Percentiles rank a stretch among this genome's conserved stretches.
These are phyloP conservation scores for Aaosphaeria pasadenensis DNA, from an alignment of 2,329 filamentous ascomycete species.

Conservation along the genomic window DNA sequence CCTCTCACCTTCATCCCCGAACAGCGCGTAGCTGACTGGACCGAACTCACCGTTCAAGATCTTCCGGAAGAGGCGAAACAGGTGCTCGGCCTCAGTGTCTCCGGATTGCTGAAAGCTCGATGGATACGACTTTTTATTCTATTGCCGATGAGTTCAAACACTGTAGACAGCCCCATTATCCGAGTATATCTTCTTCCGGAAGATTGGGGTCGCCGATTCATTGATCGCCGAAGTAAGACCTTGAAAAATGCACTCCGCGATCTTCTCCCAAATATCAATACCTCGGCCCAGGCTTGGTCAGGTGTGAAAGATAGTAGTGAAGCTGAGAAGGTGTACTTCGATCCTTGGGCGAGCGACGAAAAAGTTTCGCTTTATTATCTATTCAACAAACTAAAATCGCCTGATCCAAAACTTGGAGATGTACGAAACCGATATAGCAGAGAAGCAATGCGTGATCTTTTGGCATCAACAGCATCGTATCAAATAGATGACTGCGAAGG, in stretches of 20 bases:
- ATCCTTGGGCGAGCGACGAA: conserved; percentile 41
- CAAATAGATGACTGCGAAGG: conserved; percentile 34
- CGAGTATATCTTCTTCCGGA: conserved; percentile 65
- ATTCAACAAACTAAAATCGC: conserved; percentile 72
- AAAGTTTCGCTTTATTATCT: conserved; percentile 62
- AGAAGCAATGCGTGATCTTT: conserved; percentile 55
- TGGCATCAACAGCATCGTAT: conserved; percentile 37
- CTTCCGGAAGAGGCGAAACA: conserved; percentile 18
- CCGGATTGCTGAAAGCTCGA: conserved; percentile 27
- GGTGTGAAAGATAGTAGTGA: conserved; percentile 34
- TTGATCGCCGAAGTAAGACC: conserved; percentile 49
- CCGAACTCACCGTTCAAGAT: conserved; percentile 16
- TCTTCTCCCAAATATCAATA: conserved; percentile 56
- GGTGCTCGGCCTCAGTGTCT: conserved; percentile 20
- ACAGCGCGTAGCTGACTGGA: conserved; percentile 14
- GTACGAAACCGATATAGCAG: conserved; percentile 52
- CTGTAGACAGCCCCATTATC: conserved; percentile 21
- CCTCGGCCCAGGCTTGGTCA: conserved; percentile 55
- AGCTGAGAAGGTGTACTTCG: conserved; percentile 24
- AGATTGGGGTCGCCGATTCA: conserved; percentile 55
- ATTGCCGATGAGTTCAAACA: neutral
- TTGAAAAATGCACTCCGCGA: conserved; percentile 47
- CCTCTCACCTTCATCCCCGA: neutral
- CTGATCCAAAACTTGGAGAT: conserved; percentile 52
- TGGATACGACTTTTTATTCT: conserved; percentile 34